Evolutionary conservation across 176 grass and related monocot genomes (phyloP).

Genomic region (Aegilops bicornis): DNA sequence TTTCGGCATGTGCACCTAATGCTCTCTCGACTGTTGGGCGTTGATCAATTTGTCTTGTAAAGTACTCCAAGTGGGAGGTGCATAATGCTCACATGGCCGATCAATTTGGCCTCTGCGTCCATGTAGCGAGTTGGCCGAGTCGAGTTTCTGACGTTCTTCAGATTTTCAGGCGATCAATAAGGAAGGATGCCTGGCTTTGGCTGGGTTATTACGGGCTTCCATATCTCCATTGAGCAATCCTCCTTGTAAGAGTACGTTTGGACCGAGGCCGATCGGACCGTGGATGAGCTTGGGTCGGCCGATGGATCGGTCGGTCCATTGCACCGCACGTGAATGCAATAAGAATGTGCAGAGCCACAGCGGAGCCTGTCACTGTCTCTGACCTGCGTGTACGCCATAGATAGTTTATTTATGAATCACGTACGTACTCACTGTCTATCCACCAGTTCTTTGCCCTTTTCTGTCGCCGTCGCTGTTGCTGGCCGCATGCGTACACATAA

Average conservation of each 20-base stretch:
- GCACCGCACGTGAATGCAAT: neutral
- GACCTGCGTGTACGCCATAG: slow-evolving; percentile 17
- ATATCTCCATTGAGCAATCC: neutral
- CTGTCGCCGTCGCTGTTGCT: neutral
- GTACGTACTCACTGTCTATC: neutral
- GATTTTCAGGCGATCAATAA: neutral
- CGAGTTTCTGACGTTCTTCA: neutral
- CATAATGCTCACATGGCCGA: neutral
- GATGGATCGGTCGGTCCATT: neutral
- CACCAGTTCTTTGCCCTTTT: neutral
- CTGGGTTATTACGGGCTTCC: too few species aligned
- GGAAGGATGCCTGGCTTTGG: too few species aligned
- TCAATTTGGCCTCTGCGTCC: too few species aligned
- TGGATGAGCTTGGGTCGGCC: neutral
- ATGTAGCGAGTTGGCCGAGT: too few species aligned
- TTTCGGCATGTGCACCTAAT: slow-evolving; percentile 31
- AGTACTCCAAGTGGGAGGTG: slow-evolving; percentile 11
- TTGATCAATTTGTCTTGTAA: neutral
- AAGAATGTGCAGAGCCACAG: neutral
- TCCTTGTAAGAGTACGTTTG: neutral
- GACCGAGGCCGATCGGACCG: neutral
- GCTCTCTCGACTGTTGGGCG: neutral
- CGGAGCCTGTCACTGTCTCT: neutral
- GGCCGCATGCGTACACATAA: slow-evolving; percentile 1
- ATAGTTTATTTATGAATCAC: neutral